Evolutionary conservation across 345 rosid species (phyloP).

Genomic region (Lenwebbia sp.): DNA sequence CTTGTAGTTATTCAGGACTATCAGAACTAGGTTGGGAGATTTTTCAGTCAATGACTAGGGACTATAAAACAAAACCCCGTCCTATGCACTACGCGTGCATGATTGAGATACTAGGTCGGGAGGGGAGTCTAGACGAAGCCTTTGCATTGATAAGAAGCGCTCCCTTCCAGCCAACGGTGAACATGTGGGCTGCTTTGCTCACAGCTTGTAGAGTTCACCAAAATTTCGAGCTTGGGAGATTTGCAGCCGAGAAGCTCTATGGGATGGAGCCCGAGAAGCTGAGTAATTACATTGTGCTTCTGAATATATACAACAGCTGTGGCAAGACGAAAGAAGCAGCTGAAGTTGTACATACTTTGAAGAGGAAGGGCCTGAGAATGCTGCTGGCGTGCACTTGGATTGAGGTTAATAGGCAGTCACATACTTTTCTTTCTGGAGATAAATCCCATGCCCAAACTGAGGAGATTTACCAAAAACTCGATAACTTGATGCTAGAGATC

Average conservation of each 20-base stretch:
- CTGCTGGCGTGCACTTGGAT: constrained; percentile 77
- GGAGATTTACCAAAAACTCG: constrained; percentile 55
- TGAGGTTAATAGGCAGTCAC: constrained; percentile 41
- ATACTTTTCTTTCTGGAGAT: constrained; percentile 61
- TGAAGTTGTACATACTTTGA: constrained; percentile 45
- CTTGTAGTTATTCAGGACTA: constrained; percentile 67
- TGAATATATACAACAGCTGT: constrained; percentile 59
- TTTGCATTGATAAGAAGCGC: constrained; percentile 54
- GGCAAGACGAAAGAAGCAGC: constrained; percentile 70
- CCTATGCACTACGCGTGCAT: constrained; percentile 82
- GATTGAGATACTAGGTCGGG: constrained; percentile 70
- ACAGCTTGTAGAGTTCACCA: constrained; percentile 70
- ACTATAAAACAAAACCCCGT: constrained; percentile 61
- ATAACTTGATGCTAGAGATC: constrained; percentile 48
- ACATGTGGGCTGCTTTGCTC: constrained; percentile 91
- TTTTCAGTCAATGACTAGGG: constrained; percentile 55
- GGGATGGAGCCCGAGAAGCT: constrained; percentile 83
- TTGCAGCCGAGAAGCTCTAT: constrained; percentile 69
- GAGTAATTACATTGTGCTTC: constrained; percentile 58
- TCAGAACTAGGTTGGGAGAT: constrained; percentile 67
- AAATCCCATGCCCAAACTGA: constrained; percentile 35
- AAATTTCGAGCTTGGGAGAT: constrained; percentile 71
- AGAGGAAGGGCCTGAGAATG: constrained; percentile 68
- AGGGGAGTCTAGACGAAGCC: constrained; percentile 79
- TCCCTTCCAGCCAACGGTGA: constrained; percentile 56